phyloP scores from a whole-genome alignment of 2,329 filamentous ascomycete species.

The Phaeosphaeria sp. region DNA sequence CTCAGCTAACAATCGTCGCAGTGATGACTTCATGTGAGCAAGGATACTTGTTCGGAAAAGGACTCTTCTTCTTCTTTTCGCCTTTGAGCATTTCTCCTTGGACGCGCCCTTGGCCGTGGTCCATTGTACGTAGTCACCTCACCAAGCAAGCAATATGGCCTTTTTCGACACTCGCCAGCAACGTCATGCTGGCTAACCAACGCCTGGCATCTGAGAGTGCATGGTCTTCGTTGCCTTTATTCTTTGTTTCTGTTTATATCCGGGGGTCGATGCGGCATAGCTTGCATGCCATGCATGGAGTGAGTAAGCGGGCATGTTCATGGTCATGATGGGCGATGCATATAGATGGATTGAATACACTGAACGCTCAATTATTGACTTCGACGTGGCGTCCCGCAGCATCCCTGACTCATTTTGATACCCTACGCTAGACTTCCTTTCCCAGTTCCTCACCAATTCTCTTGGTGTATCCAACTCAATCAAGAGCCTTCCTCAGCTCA shows the following conservation, averaged over 20 bases:
- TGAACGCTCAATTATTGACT: background rate
- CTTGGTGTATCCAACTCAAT: background rate
- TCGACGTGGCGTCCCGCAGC: too few species aligned
- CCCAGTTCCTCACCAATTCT: background rate
- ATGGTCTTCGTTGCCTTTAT: background rate
- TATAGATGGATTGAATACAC: background rate
- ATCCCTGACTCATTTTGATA: background rate
- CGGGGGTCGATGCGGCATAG: slow-evolving; percentile 11
- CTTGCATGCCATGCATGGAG: slow-evolving; percentile 15
- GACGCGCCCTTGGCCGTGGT: too few species aligned
- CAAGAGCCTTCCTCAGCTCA: slow-evolving; percentile 1
- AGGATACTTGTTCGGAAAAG: background rate
- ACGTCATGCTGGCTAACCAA: background rate
- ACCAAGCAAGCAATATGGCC: background rate
- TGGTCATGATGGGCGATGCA: background rate
- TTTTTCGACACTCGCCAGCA: background rate
- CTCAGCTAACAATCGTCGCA: slow-evolving; percentile 31
- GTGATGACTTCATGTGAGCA: slow-evolving; percentile 50
- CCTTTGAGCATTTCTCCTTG: background rate
- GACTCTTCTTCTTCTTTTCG: background rate
- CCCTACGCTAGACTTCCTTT: background rate
- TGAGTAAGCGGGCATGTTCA: background rate
- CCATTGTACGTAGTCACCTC: too few species aligned
- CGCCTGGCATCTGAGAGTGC: background rate
- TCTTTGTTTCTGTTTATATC: slow-evolving; percentile 10